Base-by-base conservation (phyloP, 1,139 yeast genomes). In the Yamadazyma mexicana region DNA sequence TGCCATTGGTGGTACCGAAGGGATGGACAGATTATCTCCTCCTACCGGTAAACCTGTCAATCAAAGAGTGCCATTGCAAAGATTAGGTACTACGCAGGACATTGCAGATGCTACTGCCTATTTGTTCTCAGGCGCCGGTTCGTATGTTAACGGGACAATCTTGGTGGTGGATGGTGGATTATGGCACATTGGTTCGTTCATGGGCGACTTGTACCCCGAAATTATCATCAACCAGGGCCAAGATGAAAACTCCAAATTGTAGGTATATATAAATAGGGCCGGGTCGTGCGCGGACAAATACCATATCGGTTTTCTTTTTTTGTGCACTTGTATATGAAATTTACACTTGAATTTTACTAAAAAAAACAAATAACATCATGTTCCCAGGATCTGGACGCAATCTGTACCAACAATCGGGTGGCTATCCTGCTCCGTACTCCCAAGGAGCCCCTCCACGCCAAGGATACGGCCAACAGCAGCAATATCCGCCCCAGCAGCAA, bases 61-160 rank as follows among this genome's bases (percentile, higher is more conserved):
- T 3, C 63, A 70, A 45, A 69, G 61, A 46, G 73, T 87, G 24
- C 98, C 98, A 3, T 61, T 88, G 49, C 95, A 85, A 61, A 72
- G 92, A 58, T 62, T 80, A 40, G 98, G 98, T 1, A 57, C 75
- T 3, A 79, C 89, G 10, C 66, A 64, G 42, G 98, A 91, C 58
- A 86, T 91, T 56, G 97, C 98, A 12, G 85, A 91, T 49, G 81
- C 94, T 2, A 89, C 98, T 0, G 87, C 87, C 1, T 91, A 72
- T 58, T 66, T 91, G 50, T 85, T 91, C 55, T 85, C 95, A 25
- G 83, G 84, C 2, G 95, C 96, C 4, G 87, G 92, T 4, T 55
- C 71, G 12, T 91, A 82, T 58, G 75, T 91, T 27, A 81, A 85
- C 10, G 98, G 98, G 12, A 80, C 88, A 3, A 68, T 83, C 17